Conservation (phyloP, 164 flowering plant genomes). For the Dillenia turbinata region DNA sequence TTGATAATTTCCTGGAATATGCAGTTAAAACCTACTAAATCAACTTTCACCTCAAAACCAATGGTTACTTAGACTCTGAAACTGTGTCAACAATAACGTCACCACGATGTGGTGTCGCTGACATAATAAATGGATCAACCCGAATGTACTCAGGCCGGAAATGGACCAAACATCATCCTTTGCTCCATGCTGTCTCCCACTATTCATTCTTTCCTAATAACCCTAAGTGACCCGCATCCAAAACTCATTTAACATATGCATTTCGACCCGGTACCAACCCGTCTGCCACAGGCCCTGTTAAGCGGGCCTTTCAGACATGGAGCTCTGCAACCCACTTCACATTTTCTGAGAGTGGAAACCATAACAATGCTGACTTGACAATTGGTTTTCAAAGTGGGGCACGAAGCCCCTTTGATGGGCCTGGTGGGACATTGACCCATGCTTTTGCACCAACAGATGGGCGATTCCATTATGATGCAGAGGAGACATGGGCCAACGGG, state of each 20-base stretch:
- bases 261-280: neutral
- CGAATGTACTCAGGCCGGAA: constrained; percentile 8
- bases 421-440: constrained; percentile 22
- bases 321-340: constrained; percentile 10
- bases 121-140: constrained; percentile 14
- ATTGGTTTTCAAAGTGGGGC: constrained; percentile 6
- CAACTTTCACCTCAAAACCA: constrained; percentile 18
- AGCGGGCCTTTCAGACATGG: constrained; percentile 20
- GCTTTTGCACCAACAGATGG: constrained; percentile 29
- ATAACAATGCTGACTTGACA: constrained; percentile 7
- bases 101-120: constrained; percentile 38
- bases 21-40: constrained; percentile 34
- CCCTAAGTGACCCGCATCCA: constrained; percentile 11
- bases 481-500: constrained; percentile 15
- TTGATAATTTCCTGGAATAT: constrained; percentile 27
- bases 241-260: constrained; percentile 8
- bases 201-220: constrained; percentile 1
- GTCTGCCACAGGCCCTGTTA: neutral
- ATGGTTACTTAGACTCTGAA: constrained; percentile 28
- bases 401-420: constrained; percentile 22
- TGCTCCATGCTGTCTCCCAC: constrained; percentile 1
- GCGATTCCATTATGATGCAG: constrained; percentile 22
- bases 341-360: neutral
- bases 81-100: constrained; percentile 4
- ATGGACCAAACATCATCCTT: neutral